Percentiles rank a stretch among this genome's conserved stretches.
Evolutionary conservation across 2,329 filamentous ascomycete genomes (phyloP).

Genomic region (Pseudonectria buxi): DNA sequence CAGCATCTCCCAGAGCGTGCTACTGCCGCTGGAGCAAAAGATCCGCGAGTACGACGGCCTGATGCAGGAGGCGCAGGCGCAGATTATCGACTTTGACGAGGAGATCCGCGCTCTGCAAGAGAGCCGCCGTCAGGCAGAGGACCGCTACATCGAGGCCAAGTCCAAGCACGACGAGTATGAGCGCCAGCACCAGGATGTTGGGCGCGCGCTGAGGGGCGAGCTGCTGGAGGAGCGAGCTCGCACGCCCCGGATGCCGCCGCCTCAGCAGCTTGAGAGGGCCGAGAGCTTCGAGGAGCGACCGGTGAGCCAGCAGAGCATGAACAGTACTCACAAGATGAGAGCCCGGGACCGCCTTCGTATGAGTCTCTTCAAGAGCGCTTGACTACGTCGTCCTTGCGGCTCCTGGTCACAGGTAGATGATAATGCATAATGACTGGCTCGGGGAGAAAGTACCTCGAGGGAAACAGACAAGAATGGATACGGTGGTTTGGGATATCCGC

Average conservation of each 20-base stretch:
- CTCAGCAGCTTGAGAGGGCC: constrained; percentile 16
- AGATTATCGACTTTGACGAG: constrained; percentile 37
- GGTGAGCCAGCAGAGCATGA: constrained; percentile 15
- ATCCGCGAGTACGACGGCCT: constrained; percentile 36
- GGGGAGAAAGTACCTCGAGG: no score
- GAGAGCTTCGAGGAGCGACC: constrained; percentile 18
- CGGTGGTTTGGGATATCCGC: no score
- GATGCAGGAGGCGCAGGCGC: constrained; percentile 35
- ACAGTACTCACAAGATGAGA: constrained; percentile 13
- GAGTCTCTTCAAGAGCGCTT: constrained; percentile 16
- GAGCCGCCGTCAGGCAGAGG: constrained; percentile 33
- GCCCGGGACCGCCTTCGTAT: constrained; percentile 14
- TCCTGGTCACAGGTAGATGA: no score
- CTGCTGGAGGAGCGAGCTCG: constrained; percentile 11
- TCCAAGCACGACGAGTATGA: constrained; percentile 38
- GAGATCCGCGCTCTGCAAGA: constrained; percentile 36
- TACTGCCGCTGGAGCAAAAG: constrained; percentile 39
- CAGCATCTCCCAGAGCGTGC: constrained; percentile 35
- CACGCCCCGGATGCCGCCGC: constrained; percentile 2
- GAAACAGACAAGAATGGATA: no score
- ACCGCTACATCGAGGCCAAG: constrained; percentile 36
- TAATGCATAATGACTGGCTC: no score
- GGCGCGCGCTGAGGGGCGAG: constrained; percentile 36
- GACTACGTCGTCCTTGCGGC: not conserved
- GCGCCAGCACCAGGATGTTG: constrained; percentile 35